These are phyloP conservation scores for Nakazawaea wyomingensis DNA, from an alignment of 805 yeast genomes.

Conservation along the genomic window DNA sequence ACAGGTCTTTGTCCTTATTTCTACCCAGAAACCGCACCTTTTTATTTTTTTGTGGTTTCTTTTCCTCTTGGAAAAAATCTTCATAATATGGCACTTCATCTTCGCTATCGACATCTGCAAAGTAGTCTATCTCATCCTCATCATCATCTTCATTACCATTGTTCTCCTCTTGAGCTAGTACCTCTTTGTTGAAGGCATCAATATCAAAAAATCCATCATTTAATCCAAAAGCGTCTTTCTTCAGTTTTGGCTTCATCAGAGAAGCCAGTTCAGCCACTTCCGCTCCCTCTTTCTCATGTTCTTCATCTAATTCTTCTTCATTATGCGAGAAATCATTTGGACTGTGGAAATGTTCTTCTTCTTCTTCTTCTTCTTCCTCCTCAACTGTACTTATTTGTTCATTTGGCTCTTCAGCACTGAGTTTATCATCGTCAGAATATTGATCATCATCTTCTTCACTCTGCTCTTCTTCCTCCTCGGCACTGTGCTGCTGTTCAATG, in stretches of 20 bases:
- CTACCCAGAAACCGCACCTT: not conserved
- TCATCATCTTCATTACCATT: slow-evolving; percentile 38
- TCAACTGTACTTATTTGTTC: slow-evolving; percentile 25
- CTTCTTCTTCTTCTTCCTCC: slow-evolving; percentile 19
- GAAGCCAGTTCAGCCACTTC: slow-evolving; percentile 13
- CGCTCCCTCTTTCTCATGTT: slow-evolving; percentile 16
- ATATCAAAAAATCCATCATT: slow-evolving; percentile 83
- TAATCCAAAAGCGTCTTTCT: slow-evolving; percentile 56
- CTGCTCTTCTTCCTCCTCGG: slow-evolving; percentile 33
- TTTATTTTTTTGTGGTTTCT: slow-evolving; percentile 11
- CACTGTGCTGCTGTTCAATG: slow-evolving; percentile 19
- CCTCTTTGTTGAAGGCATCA: slow-evolving; percentile 76
- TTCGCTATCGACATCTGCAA: slow-evolving; percentile 30
- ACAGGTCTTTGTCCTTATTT: slow-evolving; percentile 12
- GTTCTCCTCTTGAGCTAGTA: slow-evolving; percentile 54
- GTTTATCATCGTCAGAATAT: slow-evolving; percentile 21
- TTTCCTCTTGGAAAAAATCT: slow-evolving; percentile 55
- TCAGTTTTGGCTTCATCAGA: slow-evolving; percentile 17
- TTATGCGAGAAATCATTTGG: no score
- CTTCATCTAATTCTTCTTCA: slow-evolving; percentile 11
- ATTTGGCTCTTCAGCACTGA: slow-evolving; percentile 22
- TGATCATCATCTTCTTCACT: slow-evolving; percentile 23
- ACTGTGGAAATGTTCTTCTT: no score
- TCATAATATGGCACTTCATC: slow-evolving; percentile 47
- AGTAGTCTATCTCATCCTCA: slow-evolving; percentile 47